A percentile compares a stretch with the other conserved stretches of the same genome.
Conservation (phyloP, 1,284 basidiomycete genomes). For the Puccinia triticina region DNA sequence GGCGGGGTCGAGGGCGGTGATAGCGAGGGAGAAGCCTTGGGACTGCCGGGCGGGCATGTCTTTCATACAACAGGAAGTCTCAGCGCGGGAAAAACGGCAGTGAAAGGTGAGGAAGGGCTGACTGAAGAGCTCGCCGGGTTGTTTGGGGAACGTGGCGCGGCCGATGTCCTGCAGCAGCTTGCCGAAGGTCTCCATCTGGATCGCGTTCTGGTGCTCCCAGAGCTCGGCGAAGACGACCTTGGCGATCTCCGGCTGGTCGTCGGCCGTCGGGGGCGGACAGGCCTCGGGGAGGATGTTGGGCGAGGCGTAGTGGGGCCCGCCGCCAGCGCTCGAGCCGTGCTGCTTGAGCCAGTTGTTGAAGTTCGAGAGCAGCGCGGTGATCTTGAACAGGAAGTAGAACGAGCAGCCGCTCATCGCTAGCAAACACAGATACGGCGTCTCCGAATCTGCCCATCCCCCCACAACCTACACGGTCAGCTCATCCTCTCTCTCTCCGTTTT, state of each 20-base stretch:
- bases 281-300: background rate
- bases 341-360: background rate
- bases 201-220: background rate
- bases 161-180: conserved; percentile 12
- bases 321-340: background rate
- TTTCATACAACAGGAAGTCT: background rate
- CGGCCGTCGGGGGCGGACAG: background rate
- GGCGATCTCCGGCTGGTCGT: conserved; percentile 13
- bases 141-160: background rate
- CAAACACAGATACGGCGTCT: conserved; percentile 22
- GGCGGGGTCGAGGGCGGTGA: background rate
- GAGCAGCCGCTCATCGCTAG: background rate
- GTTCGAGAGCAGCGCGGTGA: background rate
- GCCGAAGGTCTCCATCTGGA: conserved; percentile 19
- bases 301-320: background rate
- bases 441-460: conserved; percentile 9
- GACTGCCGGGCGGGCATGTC: background rate
- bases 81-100: too few species aligned
- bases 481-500: too few species aligned
- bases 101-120: too few species aligned
- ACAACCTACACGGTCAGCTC: background rate
- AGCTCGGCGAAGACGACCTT: conserved; percentile 18
- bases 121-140: background rate
- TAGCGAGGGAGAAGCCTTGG: background rate
- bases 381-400: background rate